Evolutionary conservation across 1,139 yeast species (phyloP), one percentile per base, ranked within the genome.

Genomic region (Sugiyamaella neomexicana): DNA sequence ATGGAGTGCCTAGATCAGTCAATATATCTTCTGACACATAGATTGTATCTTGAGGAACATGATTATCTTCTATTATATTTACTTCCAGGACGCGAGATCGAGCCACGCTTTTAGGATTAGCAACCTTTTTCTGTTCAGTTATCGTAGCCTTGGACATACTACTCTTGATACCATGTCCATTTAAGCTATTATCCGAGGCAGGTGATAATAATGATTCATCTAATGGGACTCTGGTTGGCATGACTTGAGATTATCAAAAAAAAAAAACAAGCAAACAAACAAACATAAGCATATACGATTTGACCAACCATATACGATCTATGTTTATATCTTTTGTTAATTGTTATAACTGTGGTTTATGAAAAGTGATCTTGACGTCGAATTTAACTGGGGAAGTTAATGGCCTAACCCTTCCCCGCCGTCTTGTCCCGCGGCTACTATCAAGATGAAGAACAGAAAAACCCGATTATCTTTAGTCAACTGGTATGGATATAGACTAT

Each of bases 221-320:
- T 31, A 47, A 27, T 13, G 51, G 39, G 29, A 40, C 16, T 12
- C 40, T 43, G 29, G 51, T 29, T 15, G 51, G 51, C 51, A 47
- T 47, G 39, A 47, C 45, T 45, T 15, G 29, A n/a, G 25, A n/a
- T n/a, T n/a, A n/a, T n/a, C n/a, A n/a, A n/a, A n/a, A n/a, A n/a
- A n/a, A n/a, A n/a, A n/a, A n/a, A n/a, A n/a, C n/a, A n/a, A n/a
- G n/a, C n/a, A n/a, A n/a, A n/a, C n/a, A n/a, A n/a, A n/a, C n/a
- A 20, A 20, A 20, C 25, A 20, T 20, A 20, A 20, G 5, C 25
- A 20, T 20, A 5, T 5, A 20, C n/a, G n/a, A n/a, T n/a, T n/a
- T n/a, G n/a, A n/a, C 25, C 5, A 20, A 20, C 25, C 25, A 5
- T 5, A 20, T 5, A 20, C 23, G 2, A 42, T 13, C 16, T 9